Percentiles rank a stretch among this genome's conserved stretches.
Evolutionary conservation across 352 stramenopile species (phyloP).

Genomic region (Stramenopiles sp.): DNA sequence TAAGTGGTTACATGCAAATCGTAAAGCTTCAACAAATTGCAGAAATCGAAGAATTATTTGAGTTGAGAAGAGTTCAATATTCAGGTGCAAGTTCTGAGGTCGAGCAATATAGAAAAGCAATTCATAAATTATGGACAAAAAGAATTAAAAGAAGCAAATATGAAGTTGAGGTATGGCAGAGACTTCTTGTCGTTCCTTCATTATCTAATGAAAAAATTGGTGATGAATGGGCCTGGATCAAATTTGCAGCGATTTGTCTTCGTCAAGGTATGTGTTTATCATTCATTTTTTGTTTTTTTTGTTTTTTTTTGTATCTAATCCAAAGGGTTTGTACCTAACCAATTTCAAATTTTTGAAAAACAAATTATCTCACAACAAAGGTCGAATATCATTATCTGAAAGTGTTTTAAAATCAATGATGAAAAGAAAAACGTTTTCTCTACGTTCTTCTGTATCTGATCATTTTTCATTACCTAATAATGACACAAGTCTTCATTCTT

Average conservation of each 20-base stretch:
- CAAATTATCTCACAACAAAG: neutral
- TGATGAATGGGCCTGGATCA: constrained; percentile 48
- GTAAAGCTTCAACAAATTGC: constrained; percentile 77
- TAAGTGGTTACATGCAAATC: constrained; percentile 70
- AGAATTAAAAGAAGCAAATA: constrained; percentile 59
- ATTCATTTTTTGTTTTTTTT: constrained; percentile 18
- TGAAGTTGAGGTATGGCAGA: constrained; percentile 58
- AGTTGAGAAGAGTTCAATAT: constrained; percentile 43
- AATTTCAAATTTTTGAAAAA: neutral
- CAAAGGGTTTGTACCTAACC: neutral
- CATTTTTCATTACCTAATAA: neutral
- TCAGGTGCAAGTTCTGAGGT: constrained; percentile 10
- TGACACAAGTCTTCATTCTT: constrained; percentile 5
- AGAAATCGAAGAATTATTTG: constrained; percentile 89
- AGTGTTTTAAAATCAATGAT: too few species aligned
- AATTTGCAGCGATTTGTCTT: constrained; percentile 53
- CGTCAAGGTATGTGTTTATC: constrained; percentile 39
- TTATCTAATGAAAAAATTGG: constrained; percentile 39
- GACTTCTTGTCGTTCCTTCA: constrained; percentile 59
- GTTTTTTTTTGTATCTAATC: constrained; percentile 14
- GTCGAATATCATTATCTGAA: too few species aligned
- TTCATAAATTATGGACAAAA: constrained; percentile 28
- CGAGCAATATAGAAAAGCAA: constrained; percentile 11
- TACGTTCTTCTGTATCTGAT: too few species aligned
- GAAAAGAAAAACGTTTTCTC: too few species aligned